These are phyloP conservation scores for Circinella umbellata DNA, from an alignment of 371 early-diverging fungal genomes.

Conservation along the genomic window DNA sequence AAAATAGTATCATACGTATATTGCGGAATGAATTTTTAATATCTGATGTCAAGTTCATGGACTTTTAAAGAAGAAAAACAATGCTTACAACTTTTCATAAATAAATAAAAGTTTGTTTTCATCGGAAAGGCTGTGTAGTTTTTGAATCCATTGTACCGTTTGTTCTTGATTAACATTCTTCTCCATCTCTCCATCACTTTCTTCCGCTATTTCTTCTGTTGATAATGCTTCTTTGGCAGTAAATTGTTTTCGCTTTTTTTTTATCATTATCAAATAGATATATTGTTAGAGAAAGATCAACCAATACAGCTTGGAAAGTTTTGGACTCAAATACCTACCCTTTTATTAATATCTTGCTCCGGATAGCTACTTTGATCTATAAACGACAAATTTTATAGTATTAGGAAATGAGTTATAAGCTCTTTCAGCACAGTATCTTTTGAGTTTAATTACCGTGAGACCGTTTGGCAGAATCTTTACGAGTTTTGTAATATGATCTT, in stretches of 20 bases:
- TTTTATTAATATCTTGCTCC: background rate
- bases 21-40: background rate
- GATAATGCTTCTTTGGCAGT: background rate
- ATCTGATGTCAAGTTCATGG: background rate
- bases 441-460: background rate
- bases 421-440: background rate
- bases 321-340: background rate
- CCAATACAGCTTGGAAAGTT: background rate
- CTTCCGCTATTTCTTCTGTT: background rate
- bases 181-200: background rate
- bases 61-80: background rate
- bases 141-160: background rate
- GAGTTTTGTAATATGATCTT: background rate
- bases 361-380: background rate
- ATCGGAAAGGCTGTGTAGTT: slow-evolving; percentile 1
- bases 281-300: background rate
- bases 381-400: background rate
- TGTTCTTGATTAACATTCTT: background rate
- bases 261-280: background rate
- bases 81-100: slow-evolving; percentile 1
- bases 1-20: background rate
- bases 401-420: background rate
- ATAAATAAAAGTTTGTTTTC: background rate
- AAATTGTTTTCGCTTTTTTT: background rate
- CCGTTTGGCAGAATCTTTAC: background rate